Conservation (phyloP, 2,329 filamentous ascomycete genomes). For the Fusarium kyushuense region DNA sequence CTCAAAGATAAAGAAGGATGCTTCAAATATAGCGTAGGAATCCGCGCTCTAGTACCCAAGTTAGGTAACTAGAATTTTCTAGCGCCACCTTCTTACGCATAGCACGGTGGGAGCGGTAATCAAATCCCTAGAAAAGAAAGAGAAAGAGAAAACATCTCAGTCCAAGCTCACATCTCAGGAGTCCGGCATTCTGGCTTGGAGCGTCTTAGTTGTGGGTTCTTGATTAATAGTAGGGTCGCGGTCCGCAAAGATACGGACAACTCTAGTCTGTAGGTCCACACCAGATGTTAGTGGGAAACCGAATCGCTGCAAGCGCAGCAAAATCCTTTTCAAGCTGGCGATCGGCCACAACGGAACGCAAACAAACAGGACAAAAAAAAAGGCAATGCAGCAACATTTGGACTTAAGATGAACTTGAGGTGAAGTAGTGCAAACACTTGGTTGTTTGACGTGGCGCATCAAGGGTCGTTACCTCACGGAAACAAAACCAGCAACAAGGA, state of each 20-base stretch:
- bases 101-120: background rate
- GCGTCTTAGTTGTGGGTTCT: conserved; percentile 23
- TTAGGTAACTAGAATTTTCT: background rate
- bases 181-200: conserved; percentile 16
- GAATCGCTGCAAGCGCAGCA: conserved; percentile 6
- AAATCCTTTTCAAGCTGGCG: background rate
- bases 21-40: background rate
- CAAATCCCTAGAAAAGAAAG: background rate
- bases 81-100: background rate
- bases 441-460: conserved; percentile 2
- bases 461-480: conserved; percentile 2
- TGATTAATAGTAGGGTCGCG: conserved; percentile 12
- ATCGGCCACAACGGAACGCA: background rate
- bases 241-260: conserved; percentile 12
- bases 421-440: background rate
- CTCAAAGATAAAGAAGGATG: conserved; percentile 15
- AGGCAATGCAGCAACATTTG: background rate
- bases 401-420: background rate
- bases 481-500: background rate
- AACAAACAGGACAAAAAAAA: background rate
- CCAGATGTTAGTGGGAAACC: conserved; percentile 11
- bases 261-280: conserved; percentile 15
- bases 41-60: background rate
- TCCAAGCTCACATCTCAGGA: conserved; percentile 13
- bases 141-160: background rate